Percentiles rank a stretch among this genome's conserved stretches.
These are phyloP conservation scores for Cutaneotrichosporon sp. DNA, from an alignment of 1,284 basidiomycete species.

Conservation along the genomic window DNA sequence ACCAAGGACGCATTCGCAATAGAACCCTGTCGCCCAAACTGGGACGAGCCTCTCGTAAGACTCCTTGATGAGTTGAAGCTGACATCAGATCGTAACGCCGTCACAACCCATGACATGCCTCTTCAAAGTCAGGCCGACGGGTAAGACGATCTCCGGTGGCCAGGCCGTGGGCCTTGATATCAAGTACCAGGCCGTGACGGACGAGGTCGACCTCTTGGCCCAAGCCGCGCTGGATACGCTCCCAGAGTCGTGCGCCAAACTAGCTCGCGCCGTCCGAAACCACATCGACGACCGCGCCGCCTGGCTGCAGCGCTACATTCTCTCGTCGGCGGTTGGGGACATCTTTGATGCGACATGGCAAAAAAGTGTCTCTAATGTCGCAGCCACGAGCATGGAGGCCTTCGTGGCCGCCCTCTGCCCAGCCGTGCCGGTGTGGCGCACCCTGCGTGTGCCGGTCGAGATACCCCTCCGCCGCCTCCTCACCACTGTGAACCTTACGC, in stretches of 20 bases:
- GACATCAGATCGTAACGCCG: constrained; percentile 36
- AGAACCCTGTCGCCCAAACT: constrained; percentile 29
- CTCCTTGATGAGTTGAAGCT: not conserved
- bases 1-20: constrained; percentile 23
- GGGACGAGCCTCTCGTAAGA: constrained; percentile 30
- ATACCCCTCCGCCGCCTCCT: constrained; percentile 42
- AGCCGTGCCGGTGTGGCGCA: constrained; percentile 34
- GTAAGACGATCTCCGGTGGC: not conserved
- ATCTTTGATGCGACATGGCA: constrained; percentile 20
- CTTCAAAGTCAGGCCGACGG: constrained; percentile 42
- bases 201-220: constrained; percentile 25
- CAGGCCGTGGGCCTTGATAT: constrained; percentile 39
- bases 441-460: constrained; percentile 51
- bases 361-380: not conserved
- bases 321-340: constrained; percentile 6
- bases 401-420: constrained; percentile 8
- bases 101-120: constrained; percentile 43
- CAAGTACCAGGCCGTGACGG: constrained; percentile 41
- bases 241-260: not conserved
- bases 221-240: constrained; percentile 18
- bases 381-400: not conserved
- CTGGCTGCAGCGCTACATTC: constrained; percentile 30
- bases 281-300: constrained; percentile 15
- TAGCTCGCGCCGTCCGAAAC: constrained; percentile 15
- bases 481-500: constrained; percentile 32